Evolutionary conservation across 1,139 yeast genomes (phyloP), one percentile per base, ranked within the genome.

Genomic region (Zygoascus sp.): DNA sequence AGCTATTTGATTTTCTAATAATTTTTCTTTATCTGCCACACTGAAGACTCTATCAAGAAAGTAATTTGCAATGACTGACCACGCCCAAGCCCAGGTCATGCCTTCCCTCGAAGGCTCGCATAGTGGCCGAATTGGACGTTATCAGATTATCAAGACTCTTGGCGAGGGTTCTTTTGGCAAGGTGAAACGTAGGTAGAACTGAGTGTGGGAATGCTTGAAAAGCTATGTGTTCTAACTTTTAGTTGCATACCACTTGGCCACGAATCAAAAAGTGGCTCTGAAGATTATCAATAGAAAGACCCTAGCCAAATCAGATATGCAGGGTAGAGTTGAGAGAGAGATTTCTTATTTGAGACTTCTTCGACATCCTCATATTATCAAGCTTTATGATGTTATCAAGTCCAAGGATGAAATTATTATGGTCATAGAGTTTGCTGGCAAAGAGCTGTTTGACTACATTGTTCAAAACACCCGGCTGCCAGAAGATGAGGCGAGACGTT

Each of bases 151-250:
- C 59, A 88, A 90, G 65, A 90, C 97, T 2, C 73, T 92, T 22
- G 98, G 98, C 25, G 97, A 92, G 65, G 98, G 98, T 20, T 90
- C 97, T 0, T 92, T 92, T 63, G 98, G 98, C 59, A 92, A 92
- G 64, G 98, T 92, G 57, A 92, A 92, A 64, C 74, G 62, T 58
- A 47, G 32, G 58, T 50, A 34, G 17, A 9, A 6, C 11, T 23
- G 19, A 16, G n/a, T n/a, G n/a, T 39, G 7, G 9, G 9, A 11
- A 21, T 5, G 37, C 17, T 32, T 32, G 19, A 17, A 21, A 3
- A 3, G 20, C 7, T 21, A 5, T 15, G 5, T 16, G 5, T 21
- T 25, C 40, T 42, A 32, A 28, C 35, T 3, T 2, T 8, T 23
- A 57, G 59, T 92, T 60, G 98, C 98, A 1, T 90, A 88, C 63